Percentiles rank a stretch among this genome's conserved stretches.
These are phyloP conservation scores for Gossypium stocksii DNA, from an alignment of 345 rosid species.

Conservation along the genomic window DNA sequence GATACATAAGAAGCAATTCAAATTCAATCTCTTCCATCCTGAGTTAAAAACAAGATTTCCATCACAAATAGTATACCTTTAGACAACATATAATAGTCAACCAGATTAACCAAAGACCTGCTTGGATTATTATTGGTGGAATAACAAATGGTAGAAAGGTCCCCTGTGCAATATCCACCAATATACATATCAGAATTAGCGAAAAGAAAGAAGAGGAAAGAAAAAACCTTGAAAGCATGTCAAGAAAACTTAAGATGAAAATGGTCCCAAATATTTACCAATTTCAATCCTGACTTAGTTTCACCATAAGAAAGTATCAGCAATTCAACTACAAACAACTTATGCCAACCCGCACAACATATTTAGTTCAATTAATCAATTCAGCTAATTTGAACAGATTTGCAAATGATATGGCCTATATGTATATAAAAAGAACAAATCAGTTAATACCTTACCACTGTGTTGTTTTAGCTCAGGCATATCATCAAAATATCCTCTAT, in stretches of 20 bases:
- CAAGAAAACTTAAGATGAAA: not conserved
- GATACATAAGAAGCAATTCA: not conserved
- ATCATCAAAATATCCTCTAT: no score
- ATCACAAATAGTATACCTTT: constrained; percentile 49
- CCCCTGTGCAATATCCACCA: constrained; percentile 51
- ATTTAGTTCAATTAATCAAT: not conserved
- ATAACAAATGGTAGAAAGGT: constrained; percentile 82
- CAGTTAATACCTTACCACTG: no score
- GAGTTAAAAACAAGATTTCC: constrained; percentile 21
- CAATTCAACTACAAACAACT: not conserved
- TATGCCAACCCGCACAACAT: not conserved
- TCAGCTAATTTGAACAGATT: not conserved
- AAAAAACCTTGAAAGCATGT: not conserved
- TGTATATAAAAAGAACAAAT: no score
- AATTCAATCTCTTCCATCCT: not conserved
- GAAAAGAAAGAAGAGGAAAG: not conserved
- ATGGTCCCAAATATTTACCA: not conserved
- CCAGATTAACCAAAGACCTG: constrained; percentile 88
- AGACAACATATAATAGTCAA: constrained; percentile 74
- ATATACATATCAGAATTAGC: constrained; percentile 2
- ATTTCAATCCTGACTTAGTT: constrained; percentile 1
- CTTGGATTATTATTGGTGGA: constrained; percentile 79
- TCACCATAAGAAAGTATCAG: not conserved
- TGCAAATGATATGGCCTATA: not conserved
- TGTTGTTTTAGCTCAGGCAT: no score